Evolutionary conservation across 768 basidiomycete genomes (phyloP).

Genomic region (Omphalotus guepiniiformis): DNA sequence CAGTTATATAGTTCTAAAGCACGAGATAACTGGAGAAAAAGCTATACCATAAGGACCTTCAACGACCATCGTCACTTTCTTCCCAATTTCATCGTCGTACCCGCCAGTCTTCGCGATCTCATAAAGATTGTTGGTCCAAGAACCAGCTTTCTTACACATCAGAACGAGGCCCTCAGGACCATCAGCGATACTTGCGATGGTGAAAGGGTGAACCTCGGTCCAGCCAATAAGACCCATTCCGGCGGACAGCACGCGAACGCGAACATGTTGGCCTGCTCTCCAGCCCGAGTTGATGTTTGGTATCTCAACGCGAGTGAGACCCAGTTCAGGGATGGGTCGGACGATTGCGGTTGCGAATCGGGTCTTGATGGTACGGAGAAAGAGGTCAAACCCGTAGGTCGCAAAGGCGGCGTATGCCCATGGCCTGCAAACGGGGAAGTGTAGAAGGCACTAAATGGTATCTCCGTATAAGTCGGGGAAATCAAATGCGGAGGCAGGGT

Average conservation of each 20-base stretch:
- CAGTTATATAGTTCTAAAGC: conserved; percentile 13
- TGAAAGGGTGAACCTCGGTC: conserved; percentile 55
- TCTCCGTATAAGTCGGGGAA: background rate
- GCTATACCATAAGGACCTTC: conserved; percentile 42
- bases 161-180: conserved; percentile 43
- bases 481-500: background rate
- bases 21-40: background rate
- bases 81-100: conserved; percentile 15
- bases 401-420: conserved; percentile 14
- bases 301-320: conserved; percentile 43
- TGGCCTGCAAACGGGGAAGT: background rate
- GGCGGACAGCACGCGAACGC: conserved; percentile 43
- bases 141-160: conserved; percentile 38
- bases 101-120: conserved; percentile 23
- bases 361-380: conserved; percentile 45
- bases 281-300: conserved; percentile 46
- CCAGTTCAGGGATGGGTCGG: conserved; percentile 40
- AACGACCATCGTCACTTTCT: conserved; percentile 31
- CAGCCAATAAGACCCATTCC: conserved; percentile 35
- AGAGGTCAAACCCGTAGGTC: conserved; percentile 42
- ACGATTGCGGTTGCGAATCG: conserved; percentile 41
- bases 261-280: conserved; percentile 61
- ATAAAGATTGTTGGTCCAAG: conserved; percentile 43
- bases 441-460: too few relatives aligned
- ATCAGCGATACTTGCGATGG: conserved; percentile 48